A percentile compares a stretch with the other conserved stretches of the same genome.
Conservation (phyloP, 73 alveolate species). For the Blepharisma japonicum region DNA sequence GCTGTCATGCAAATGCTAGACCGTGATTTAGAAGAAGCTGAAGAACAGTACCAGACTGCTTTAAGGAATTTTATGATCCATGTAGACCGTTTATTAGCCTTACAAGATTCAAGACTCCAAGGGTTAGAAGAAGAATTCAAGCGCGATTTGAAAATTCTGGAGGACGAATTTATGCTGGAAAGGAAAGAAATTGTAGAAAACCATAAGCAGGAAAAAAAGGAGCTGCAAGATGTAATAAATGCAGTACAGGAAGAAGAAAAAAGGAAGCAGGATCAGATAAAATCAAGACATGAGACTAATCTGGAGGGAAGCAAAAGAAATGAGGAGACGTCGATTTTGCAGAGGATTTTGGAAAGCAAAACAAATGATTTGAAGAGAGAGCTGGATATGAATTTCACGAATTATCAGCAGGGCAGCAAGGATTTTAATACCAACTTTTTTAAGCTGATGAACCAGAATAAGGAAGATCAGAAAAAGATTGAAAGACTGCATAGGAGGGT, state of each 20-base stretch:
- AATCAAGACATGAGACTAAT: slow-evolving; percentile 81
- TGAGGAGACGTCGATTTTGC: slow-evolving; percentile 71
- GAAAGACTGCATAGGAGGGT: slow-evolving; percentile 70
- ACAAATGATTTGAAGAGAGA: slow-evolving; percentile 67
- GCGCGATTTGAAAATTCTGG: slow-evolving; percentile 81
- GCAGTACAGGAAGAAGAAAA: slow-evolving; percentile 94
- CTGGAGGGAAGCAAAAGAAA: slow-evolving; percentile 77
- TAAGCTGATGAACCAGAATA: slow-evolving; percentile 68
- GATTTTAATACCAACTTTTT: slow-evolving; percentile 82
- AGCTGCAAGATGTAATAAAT: slow-evolving; percentile 89
- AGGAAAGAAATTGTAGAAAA: slow-evolving; percentile 83
- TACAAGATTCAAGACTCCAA: slow-evolving; percentile 85
- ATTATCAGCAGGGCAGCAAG: slow-evolving; percentile 82
- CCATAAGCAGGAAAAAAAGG: slow-evolving; percentile 89
- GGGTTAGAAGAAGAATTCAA: slow-evolving; percentile 95
- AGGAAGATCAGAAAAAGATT: slow-evolving; percentile 69
- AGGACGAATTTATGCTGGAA: slow-evolving; percentile 89
- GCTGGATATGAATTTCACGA: slow-evolving; percentile 68
- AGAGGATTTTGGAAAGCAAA: slow-evolving; percentile 69
- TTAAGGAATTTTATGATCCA: slow-evolving; percentile 92
- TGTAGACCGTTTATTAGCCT: slow-evolving; percentile 79
- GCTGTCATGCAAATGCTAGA: slow-evolving; percentile 97
- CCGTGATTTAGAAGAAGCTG: slow-evolving; percentile 96
- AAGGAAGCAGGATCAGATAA: slow-evolving; percentile 76
- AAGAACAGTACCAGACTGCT: slow-evolving; percentile 96